phyloP scores from a whole-genome alignment of 169 alveolate genomes.

The Plasmodium malariae region DNA sequence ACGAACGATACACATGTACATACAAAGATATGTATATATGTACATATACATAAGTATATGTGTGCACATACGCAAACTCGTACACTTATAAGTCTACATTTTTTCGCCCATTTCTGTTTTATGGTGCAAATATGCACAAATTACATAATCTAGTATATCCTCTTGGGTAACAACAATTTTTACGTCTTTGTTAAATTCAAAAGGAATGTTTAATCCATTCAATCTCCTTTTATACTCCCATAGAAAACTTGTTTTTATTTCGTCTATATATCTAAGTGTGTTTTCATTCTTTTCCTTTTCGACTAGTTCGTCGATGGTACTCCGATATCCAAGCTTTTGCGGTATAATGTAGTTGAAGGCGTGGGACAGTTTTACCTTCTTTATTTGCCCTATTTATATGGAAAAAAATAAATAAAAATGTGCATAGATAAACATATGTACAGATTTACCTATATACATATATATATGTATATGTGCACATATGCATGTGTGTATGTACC shows the following conservation, averaged over 20 bases:
- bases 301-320: constrained; percentile 72
- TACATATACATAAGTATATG: constrained; percentile 4
- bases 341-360: constrained; percentile 77
- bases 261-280: constrained; percentile 64
- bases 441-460: not conserved
- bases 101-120: not conserved
- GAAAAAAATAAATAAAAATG: not conserved
- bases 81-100: no score
- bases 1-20: not conserved
- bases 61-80: not conserved
- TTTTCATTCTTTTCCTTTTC: constrained; percentile 69
- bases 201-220: constrained; percentile 41
- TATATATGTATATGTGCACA: not conserved
- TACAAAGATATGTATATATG: not conserved
- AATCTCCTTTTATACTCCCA: constrained; percentile 50
- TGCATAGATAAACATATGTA: not conserved
- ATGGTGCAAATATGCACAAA: not conserved
- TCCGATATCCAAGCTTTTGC: constrained; percentile 71
- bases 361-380: constrained; percentile 71
- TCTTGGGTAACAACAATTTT: constrained; percentile 62
- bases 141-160: constrained; percentile 60
- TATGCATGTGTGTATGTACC: not conserved
- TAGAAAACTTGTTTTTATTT: constrained; percentile 61
- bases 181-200: constrained; percentile 37
- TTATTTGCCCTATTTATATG: constrained; percentile 50